These are phyloP conservation scores for Trichocomaceae sp. DNA, from an alignment of 2,329 filamentous ascomycete genomes.

Conservation along the genomic window DNA sequence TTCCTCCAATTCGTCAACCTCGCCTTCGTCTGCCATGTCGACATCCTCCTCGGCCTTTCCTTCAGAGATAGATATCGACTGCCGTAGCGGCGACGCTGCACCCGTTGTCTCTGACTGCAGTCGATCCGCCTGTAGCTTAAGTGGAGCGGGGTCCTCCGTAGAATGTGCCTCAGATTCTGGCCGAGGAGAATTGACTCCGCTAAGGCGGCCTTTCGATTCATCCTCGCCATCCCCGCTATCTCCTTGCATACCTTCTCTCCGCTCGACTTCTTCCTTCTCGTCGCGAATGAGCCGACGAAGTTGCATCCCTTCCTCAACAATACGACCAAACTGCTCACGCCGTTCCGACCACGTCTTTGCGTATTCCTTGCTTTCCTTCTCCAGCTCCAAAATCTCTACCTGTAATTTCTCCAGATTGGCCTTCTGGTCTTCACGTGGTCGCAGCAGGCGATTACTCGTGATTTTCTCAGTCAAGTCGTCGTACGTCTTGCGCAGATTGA, in stretches of 20 bases:
- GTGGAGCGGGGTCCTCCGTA: slow-evolving; percentile 25
- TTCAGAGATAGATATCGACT: slow-evolving; percentile 30
- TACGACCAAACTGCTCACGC: slow-evolving; percentile 75
- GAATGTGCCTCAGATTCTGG: slow-evolving; percentile 42
- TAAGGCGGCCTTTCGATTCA: slow-evolving; percentile 38
- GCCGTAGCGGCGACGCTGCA: slow-evolving; percentile 33
- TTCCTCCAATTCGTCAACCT: slow-evolving; percentile 43
- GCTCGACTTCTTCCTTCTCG: slow-evolving; percentile 90
- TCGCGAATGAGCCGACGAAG: slow-evolving; percentile 80
- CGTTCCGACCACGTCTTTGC: slow-evolving; percentile 77
- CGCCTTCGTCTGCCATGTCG: slow-evolving; percentile 52
- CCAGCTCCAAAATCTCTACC: slow-evolving; percentile 79
- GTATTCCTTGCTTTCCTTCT: slow-evolving; percentile 76
- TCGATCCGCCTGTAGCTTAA: slow-evolving; percentile 28
- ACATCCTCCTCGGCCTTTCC: slow-evolving; percentile 49
- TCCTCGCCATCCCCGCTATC: slow-evolving; percentile 52
- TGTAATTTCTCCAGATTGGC: slow-evolving; percentile 72
- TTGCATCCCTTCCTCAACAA: slow-evolving; percentile 86
- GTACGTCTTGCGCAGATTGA: slow-evolving; percentile 74
- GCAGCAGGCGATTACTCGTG: slow-evolving; percentile 69
- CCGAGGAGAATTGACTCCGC: slow-evolving; percentile 44
- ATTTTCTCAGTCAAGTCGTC: slow-evolving; percentile 86
- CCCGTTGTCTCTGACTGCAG: slow-evolving; percentile 21
- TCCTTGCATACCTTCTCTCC: slow-evolving; percentile 70
- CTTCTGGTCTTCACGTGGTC: slow-evolving; percentile 76